Base-by-base conservation (phyloP, 768 basidiomycete species). In the Kondoa subrosea region DNA sequence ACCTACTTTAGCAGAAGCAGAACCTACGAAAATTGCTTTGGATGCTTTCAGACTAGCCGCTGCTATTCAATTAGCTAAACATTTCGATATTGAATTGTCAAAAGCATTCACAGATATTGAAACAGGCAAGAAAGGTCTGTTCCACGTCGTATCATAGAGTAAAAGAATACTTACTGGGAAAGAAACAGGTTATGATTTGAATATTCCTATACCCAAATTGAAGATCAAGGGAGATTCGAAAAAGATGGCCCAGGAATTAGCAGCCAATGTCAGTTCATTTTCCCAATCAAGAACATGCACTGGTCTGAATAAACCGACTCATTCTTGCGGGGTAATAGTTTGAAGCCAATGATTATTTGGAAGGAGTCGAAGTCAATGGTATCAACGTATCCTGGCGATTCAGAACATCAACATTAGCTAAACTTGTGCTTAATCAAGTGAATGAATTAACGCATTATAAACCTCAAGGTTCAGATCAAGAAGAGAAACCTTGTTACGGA, bases 101-200 rank as follows among this genome's bases (percentile, higher is more conserved):
- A 84, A 88, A 73, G 89, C 85, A 0, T 95, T 88, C 77, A 76
- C 82, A 27, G 91, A 88, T 26, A 86, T 95, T 0, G 87, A 91
- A 76, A 88, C 86, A 71, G 89, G 88, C 34, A 90, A 92, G 78
- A 92, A 92, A 78, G 89, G 88, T n/a, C 85, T n/a, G n/a, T n/a
- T n/a, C n/a, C n/a, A n/a, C n/a, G n/a, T n/a, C n/a, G n/a, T n/a
- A n/a, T n/a, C n/a, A n/a, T n/a, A n/a, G n/a, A n/a, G n/a, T n/a
- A n/a, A n/a, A n/a, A n/a, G n/a, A n/a, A n/a, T n/a, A n/a, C n/a
- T n/a, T n/a, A n/a, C n/a, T n/a, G n/a, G n/a, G n/a, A n/a, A n/a
- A n/a, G n/a, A n/a, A n/a, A n/a, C n/a, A n/a, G n/a, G n/a, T n/a
- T n/a, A 82, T 57, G 93, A 97, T 78, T 91, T 95, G 72, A 87